Base-by-base conservation (phyloP, 306 rosid species). In the Cucumis cinereus region DNA sequence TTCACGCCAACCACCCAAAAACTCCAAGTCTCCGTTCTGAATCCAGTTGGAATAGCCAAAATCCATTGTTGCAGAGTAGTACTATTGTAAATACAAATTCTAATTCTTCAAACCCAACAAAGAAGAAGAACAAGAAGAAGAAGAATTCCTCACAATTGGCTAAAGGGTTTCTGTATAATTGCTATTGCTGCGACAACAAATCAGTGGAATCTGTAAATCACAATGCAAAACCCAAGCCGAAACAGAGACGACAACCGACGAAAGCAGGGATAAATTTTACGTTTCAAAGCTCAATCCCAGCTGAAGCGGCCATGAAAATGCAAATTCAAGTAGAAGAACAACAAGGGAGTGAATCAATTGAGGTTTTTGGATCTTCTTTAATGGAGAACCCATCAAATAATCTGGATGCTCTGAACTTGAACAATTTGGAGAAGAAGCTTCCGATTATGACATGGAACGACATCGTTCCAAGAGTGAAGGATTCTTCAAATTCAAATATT, bases 31-130 rank as follows among this genome's bases (percentile, higher is more conserved):
- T 79, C 59, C 77, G 82, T 1, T 92, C 99, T 26, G 96, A 89
- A 66, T 89, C 88, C 41, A 95, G 99, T 77, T 83, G 85, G 92
- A 90, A 92, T 85, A 95, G 99, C 92, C 90, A 84, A 76, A 84
- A 88, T 20, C 77, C 83, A 8, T 81, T 95, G 1, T 59, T 95
- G 36, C 84, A 77, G 74, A 66, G 19, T 50, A 50, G 20, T 16
- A 50, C 55, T 81, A 3, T 30, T 30, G 50, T 76, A 22, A 14
- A 73, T 40, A 84, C 36, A 75, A 82, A 85, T n/a, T 77, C 87
- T 17, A 6, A 5, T 62, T 71, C 88, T 62, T 74, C 88, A 15
- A 68, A 68, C 14, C 56, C 63, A 22, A 67, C 23, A 14, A 82
- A 72, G 59, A 78, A 40, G 41, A 60, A 19, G 24, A 43, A 43